Evolutionary conservation across 345 rosid species (phyloP), one percentile per base, ranked within the genome.

Genomic region (Euclidium syriacum): DNA sequence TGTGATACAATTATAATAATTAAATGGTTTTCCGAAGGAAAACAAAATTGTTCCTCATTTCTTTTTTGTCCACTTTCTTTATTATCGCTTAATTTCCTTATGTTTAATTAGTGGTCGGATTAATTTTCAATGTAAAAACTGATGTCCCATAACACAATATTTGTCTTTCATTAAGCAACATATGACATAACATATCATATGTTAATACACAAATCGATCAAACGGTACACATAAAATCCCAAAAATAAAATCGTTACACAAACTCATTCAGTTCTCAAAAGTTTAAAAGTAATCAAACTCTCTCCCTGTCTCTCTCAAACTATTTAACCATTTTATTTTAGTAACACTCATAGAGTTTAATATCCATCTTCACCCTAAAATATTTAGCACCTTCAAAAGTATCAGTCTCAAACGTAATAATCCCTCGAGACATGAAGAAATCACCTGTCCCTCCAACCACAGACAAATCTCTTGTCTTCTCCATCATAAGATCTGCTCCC

Each of bases 391-490:
- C 86, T 68, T 87, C 81, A 12, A 75, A 49, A 1, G 80, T 54
- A 40, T 80, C 89, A 10, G 87, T 82, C 63, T 52, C 74, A 47
- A 87, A 72, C 1, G 88, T 84, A 16, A 82, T 89, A 42, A 85
- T 58, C 19, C 97, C 94, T 26, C 89, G 65, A 2, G 83, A 55
- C 95, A 87, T 90, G 80, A 87, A 81, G 65, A 90, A 85, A 42
- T 90, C 87, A 8, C 91, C 91, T 0, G 95, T 87, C 3, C 94
- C 91, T 22, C 94, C 91, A 1, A 85, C 76, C 2, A 87, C 83
- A 0, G 87, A 85, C 14, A 87, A 49, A 34, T 90, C 98, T 64
- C 96, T 77, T 2, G 86, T 81, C 84, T 79, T 73, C 68, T 73
- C 80, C 80, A 70, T 73, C 78, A 85, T 56, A 16, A 78, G 82